These are phyloP conservation scores for Diplodia sapinea DNA, from an alignment of 2,329 filamentous ascomycete species.

Conservation along the genomic window DNA sequence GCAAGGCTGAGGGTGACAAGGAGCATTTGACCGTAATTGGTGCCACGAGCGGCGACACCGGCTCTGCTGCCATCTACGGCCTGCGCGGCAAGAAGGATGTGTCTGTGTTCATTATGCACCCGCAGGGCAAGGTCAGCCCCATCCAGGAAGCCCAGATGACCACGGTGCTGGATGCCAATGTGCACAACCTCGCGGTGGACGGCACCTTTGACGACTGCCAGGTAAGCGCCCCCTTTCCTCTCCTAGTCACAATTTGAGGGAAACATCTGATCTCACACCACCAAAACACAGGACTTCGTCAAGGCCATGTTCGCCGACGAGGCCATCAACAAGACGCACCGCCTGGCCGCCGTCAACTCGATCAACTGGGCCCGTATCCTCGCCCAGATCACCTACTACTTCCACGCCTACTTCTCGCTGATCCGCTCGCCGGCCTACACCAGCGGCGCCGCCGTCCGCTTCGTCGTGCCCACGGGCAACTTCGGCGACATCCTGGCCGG, in stretches of 20 bases:
- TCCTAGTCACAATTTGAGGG: neutral
- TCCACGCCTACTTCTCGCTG: constrained; percentile 89
- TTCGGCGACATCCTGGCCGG: constrained; percentile 94
- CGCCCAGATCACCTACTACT: constrained; percentile 97
- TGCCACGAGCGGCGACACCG: constrained; percentile 65
- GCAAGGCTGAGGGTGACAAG: constrained; percentile 70
- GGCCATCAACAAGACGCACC: constrained; percentile 79
- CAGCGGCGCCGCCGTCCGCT: constrained; percentile 70
- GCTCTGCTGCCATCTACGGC: constrained; percentile 94
- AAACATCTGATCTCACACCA: constrained; percentile 35
- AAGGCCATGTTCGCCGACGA: constrained; percentile 90
- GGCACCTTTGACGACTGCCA: constrained; percentile 98
- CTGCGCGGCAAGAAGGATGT: constrained; percentile 95
- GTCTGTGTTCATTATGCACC: constrained; percentile 92
- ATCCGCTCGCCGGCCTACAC: constrained; percentile 65
- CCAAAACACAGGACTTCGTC: constrained; percentile 72
- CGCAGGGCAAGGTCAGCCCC: constrained; percentile 86
- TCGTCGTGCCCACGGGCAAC: constrained; percentile 93
- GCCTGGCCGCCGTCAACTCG: constrained; percentile 91
- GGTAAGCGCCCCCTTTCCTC: constrained; percentile 49
- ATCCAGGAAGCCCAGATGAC: constrained; percentile 98
- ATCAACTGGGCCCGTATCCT: constrained; percentile 97
- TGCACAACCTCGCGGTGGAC: constrained; percentile 87
- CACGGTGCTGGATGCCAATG: constrained; percentile 85
- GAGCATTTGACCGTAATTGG: constrained; percentile 51